Evolutionary conservation across 2,329 filamentous ascomycete species (phyloP).

Genomic region (Meredithiella fracta): DNA sequence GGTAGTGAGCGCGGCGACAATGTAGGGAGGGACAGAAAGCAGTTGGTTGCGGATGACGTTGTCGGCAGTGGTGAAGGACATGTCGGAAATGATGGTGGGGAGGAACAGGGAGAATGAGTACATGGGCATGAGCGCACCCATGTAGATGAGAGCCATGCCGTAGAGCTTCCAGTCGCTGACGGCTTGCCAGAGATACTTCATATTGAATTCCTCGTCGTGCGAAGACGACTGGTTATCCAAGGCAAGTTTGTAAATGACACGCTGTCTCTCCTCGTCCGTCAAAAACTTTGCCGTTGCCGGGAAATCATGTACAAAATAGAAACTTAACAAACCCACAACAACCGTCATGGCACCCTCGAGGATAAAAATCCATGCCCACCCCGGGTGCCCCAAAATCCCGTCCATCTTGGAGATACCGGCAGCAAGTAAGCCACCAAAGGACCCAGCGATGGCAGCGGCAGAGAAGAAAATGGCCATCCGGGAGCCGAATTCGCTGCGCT

Average conservation of each 20-base stretch:
- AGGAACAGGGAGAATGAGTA: constrained; percentile 67
- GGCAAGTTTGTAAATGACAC: constrained; percentile 55
- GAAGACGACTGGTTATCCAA: constrained; percentile 59
- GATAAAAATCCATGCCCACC: constrained; percentile 53
- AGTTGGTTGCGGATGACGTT: constrained; percentile 25
- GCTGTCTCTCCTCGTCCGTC: constrained; percentile 47
- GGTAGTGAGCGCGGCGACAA: constrained; percentile 23
- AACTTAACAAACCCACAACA: constrained; percentile 48
- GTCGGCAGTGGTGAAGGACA: constrained; percentile 25
- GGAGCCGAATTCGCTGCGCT: constrained; percentile 61
- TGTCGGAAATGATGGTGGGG: constrained; percentile 54
- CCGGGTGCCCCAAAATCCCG: constrained; percentile 38
- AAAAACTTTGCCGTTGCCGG: constrained; percentile 63
- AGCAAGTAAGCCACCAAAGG: constrained; percentile 58
- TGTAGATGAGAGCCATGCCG: constrained; percentile 57
- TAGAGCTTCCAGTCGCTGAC: constrained; percentile 77
- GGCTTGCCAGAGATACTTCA: constrained; percentile 53
- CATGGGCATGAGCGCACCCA: constrained; percentile 55
- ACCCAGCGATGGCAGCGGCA: constrained; percentile 62
- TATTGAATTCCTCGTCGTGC: constrained; percentile 57
- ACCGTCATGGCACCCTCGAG: constrained; percentile 56
- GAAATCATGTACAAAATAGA: constrained; percentile 72
- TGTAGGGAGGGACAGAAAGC: constrained; percentile 31
- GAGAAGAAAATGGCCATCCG: constrained; percentile 72
- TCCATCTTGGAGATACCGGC: constrained; percentile 56